phyloP scores from a whole-genome alignment of 768 basidiomycete genomes.

The Tylopilus sp. region DNA sequence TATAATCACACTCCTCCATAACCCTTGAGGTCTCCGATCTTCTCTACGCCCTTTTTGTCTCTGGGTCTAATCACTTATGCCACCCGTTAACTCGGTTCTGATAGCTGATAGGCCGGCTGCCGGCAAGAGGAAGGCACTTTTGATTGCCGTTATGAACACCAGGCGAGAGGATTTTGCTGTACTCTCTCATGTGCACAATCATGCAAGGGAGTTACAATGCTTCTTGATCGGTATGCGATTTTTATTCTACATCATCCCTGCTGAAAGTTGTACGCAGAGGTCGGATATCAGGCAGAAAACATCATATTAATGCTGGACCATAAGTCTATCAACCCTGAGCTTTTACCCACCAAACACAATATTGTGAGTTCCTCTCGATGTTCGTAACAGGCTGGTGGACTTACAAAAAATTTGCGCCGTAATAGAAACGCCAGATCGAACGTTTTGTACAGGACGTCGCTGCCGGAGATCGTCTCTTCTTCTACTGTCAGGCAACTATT shows the following conservation, averaged over 20 bases:
- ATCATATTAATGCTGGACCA: slow-evolving; percentile 45
- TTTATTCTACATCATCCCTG: neutral
- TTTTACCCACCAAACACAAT: slow-evolving; percentile 41
- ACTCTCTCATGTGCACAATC: slow-evolving; percentile 13
- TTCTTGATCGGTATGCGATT: slow-evolving; percentile 24
- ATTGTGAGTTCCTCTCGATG: slow-evolving; percentile 35
- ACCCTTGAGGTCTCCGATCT: slow-evolving; percentile 1
- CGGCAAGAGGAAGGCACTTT: slow-evolving; percentile 20
- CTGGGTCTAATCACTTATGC: slow-evolving; percentile 5
- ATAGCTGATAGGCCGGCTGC: neutral
- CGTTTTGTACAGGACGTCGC: slow-evolving; percentile 42
- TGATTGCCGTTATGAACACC: slow-evolving; percentile 21
- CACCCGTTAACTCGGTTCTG: neutral
- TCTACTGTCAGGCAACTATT: slow-evolving; percentile 44
- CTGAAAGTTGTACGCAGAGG: slow-evolving; percentile 23
- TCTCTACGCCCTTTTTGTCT: slow-evolving; percentile 4
- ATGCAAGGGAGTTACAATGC: slow-evolving; percentile 12
- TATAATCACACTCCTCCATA: neutral
- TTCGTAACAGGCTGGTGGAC: neutral
- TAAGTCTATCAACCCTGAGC: slow-evolving; percentile 18
- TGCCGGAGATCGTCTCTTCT: slow-evolving; percentile 51
- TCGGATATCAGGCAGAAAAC: slow-evolving; percentile 34
- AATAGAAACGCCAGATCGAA: slow-evolving; percentile 40
- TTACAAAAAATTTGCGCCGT: neutral
- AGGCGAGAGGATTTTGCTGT: neutral